phyloP scores from a whole-genome alignment of 2,329 filamentous ascomycete species.

The Fusarium phyllophilum region DNA sequence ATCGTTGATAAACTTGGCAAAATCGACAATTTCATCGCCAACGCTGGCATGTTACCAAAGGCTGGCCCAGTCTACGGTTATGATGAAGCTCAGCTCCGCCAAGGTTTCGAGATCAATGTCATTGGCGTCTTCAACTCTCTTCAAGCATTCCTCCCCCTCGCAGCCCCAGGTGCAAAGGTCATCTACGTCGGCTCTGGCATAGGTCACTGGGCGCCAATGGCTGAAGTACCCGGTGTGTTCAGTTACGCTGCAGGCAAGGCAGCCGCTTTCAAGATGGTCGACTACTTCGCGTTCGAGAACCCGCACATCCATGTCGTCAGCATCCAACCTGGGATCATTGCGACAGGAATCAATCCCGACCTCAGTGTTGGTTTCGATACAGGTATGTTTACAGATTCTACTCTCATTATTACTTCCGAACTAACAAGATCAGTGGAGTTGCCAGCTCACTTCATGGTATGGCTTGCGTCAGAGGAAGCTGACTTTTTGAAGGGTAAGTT shows the following conservation, averaged over 20 bases:
- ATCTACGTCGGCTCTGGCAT: constrained; percentile 38
- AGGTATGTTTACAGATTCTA: not conserved
- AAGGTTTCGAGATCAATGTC: constrained; percentile 39
- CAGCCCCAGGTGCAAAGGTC: constrained; percentile 27
- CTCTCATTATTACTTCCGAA: rapidly evolving
- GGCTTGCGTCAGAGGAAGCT: not conserved
- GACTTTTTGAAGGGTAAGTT: not conserved
- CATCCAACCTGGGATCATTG: constrained; percentile 55
- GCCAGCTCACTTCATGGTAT: constrained; percentile 16
- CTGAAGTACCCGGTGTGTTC: constrained; percentile 20
- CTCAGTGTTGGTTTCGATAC: not conserved
- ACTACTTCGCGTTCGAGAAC: constrained; percentile 50
- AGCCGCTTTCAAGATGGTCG: constrained; percentile 49
- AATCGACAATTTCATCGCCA: constrained; percentile 31
- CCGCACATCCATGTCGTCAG: constrained; percentile 50
- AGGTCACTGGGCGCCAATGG: constrained; percentile 35
- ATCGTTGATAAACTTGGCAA: constrained; percentile 4
- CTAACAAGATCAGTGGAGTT: not conserved
- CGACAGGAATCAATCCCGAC: constrained; percentile 47
- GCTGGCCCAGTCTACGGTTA: not conserved
- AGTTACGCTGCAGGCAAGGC: constrained; percentile 51
- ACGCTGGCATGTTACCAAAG: constrained; percentile 9
- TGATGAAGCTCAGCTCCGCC: constrained; percentile 1
- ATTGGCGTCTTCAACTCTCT: constrained; percentile 40
- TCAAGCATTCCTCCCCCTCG: constrained; percentile 35